Evolutionary conservation across 2,329 filamentous ascomycete genomes (phyloP).

Genomic region (Pezizomycotina sp.): DNA sequence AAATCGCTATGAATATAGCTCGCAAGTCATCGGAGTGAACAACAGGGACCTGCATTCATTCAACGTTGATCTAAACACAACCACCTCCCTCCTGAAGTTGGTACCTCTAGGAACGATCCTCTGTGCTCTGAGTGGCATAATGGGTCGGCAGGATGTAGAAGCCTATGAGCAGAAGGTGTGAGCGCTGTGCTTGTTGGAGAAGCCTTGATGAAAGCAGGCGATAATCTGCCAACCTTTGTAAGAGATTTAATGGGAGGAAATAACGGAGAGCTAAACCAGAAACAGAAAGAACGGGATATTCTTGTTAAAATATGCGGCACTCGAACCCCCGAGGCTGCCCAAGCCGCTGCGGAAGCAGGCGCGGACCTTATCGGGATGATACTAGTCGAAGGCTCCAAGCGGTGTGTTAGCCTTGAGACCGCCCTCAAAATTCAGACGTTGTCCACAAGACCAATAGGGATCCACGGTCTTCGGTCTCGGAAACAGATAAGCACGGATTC

Average conservation of each 20-base stretch:
- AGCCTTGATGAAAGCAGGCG: slow-evolving; percentile 71
- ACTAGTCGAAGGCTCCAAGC: slow-evolving; percentile 62
- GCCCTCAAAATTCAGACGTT: slow-evolving; percentile 65
- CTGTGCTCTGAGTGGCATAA: slow-evolving; percentile 87
- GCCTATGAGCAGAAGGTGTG: slow-evolving; percentile 80
- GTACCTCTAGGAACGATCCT: slow-evolving; percentile 75
- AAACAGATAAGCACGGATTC: slow-evolving; percentile 23
- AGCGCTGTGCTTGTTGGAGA: slow-evolving; percentile 89
- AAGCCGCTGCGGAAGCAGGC: slow-evolving; percentile 64
- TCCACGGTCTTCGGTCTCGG: slow-evolving; percentile 26
- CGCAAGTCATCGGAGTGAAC: slow-evolving; percentile 90
- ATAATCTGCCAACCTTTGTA: slow-evolving; percentile 70
- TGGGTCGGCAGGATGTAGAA: slow-evolving; percentile 69
- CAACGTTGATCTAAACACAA: slow-evolving; percentile 87
- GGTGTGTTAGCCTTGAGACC: slow-evolving; percentile 61
- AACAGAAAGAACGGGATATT: slow-evolving; percentile 30
- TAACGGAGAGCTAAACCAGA: slow-evolving; percentile 21
- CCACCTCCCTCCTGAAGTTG: slow-evolving; percentile 69
- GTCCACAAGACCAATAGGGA: slow-evolving; percentile 42
- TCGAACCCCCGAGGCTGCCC: slow-evolving; percentile 61
- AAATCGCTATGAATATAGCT: slow-evolving; percentile 62
- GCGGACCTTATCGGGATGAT: slow-evolving; percentile 92
- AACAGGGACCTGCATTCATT: slow-evolving; percentile 94
- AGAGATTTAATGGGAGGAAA: slow-evolving; percentile 55
- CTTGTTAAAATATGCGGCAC: slow-evolving; percentile 95